phyloP scores from a whole-genome alignment of 441 rosid genomes.

The Erodium texanum region DNA sequence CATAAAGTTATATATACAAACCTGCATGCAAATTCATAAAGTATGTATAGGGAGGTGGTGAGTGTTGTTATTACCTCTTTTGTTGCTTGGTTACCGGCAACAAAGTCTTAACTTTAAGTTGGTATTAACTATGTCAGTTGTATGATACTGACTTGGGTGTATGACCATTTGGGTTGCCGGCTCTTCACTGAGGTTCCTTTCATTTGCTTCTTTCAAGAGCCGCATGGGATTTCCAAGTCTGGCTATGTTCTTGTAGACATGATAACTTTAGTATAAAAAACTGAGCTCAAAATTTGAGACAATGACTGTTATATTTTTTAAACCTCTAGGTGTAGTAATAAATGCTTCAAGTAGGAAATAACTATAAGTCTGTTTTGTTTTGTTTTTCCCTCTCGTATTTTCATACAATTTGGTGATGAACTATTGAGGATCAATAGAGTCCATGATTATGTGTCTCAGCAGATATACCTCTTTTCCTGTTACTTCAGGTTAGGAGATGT shows the following conservation, averaged over 20 bases:
- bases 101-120: neutral
- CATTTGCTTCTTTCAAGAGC: neutral
- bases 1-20: neutral
- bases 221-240: neutral
- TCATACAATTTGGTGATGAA: neutral
- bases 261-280: neutral
- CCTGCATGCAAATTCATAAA: neutral
- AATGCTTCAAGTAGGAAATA: neutral
- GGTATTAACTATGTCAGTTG: neutral
- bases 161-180: neutral
- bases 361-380: neutral
- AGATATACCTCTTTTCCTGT: slow-evolving; percentile 5
- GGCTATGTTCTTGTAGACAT: neutral
- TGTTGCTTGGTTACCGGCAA: neutral
- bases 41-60: no score
- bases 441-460: neutral
- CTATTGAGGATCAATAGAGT: neutral
- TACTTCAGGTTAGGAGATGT: slow-evolving; percentile 59
- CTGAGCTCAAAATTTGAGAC: no score
- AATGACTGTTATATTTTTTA: neutral
- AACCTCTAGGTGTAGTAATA: neutral
- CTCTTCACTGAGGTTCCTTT: neutral
- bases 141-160: neutral
- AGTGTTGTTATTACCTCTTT: no score
- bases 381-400: neutral